Evolutionary conservation across 306 rosid genomes (phyloP), one percentile per base, ranked within the genome.

Genomic region (Rosa persica): DNA sequence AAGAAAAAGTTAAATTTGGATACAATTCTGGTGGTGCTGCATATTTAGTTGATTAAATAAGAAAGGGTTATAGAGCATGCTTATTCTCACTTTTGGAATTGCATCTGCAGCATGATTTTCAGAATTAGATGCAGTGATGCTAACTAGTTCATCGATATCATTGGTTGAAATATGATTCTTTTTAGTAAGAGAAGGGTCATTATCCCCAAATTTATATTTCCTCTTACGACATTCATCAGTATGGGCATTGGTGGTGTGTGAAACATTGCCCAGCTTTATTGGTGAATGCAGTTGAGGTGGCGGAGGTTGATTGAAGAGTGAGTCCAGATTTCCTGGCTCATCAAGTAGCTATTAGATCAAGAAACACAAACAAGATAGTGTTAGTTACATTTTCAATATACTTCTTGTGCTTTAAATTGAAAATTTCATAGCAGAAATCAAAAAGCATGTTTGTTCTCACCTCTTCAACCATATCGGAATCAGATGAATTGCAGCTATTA

Each of bases 21-120:
- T 72, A 51, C 34, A 64, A 68, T 78, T 75, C 47, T 19, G 10
- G 39, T 42, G 42, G 36, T 68, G 30, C 48, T 49, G 39, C 55
- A 60, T 46, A 49, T 54, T 40, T 30, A 39, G 40, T 40, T 36
- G 13, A 77, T 60, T 38, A 64, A 25, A 64, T 55, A 30, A 34
- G 73, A 68, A 30, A 5, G 20, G 20, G n/a, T 13, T 27, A 80
- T 17, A 36, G 70, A 68, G 36, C n/a, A 80, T 67, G 43, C 66
- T 82, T 65, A 70, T 68, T 67, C 92, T 86, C 74, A 91, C 93
- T 81, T 58, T 72, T 22, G 61, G 51, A 78, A 20, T 69, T 4
- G 4, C 1, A 48, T 22, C 3, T n/a, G 70, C 6, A 52, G 3
- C 2, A 44, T 3, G 47, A 73, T 36, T 64, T 40, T 65, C 74